Conservation (phyloP, 257 asterid genomes). For the Eucommia ulmoides region DNA sequence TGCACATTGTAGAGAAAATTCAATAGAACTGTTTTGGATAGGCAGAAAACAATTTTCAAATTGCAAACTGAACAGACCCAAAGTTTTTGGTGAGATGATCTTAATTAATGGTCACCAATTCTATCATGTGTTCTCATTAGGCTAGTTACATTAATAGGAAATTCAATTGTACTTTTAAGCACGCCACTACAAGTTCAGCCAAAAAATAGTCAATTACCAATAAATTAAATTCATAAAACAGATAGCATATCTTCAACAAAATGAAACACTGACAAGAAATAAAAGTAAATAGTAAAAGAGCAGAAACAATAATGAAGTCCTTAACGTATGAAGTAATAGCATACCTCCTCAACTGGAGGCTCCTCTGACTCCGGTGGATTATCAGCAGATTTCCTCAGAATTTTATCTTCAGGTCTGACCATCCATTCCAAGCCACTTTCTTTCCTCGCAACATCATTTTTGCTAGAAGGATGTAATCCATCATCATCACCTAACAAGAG, state of each 20-base stretch:
- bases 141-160: too few relatives aligned
- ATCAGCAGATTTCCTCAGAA: slow-evolving; percentile 24
- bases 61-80: too few relatives aligned
- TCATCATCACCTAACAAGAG: slow-evolving; percentile 21
- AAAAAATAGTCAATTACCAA: background rate
- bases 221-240: background rate
- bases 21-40: too few relatives aligned
- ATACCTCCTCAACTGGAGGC: slow-evolving; percentile 55
- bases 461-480: slow-evolving; percentile 26
- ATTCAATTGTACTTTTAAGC: background rate
- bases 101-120: too few relatives aligned
- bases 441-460: slow-evolving; percentile 34
- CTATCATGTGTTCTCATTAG: too few relatives aligned
- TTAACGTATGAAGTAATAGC: background rate
- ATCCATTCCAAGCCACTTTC: slow-evolving; percentile 98
- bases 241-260: background rate
- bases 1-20: too few relatives aligned
- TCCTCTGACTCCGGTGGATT: slow-evolving; percentile 33
- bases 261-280: background rate
- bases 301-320: background rate
- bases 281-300: background rate
- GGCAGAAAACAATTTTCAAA: too few relatives aligned
- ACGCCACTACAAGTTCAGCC: background rate
- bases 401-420: slow-evolving; percentile 56
- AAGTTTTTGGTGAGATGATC: too few relatives aligned